phyloP scores from a whole-genome alignment of 495 filamentous ascomycete genomes.

The Extremus antarcticus region DNA sequence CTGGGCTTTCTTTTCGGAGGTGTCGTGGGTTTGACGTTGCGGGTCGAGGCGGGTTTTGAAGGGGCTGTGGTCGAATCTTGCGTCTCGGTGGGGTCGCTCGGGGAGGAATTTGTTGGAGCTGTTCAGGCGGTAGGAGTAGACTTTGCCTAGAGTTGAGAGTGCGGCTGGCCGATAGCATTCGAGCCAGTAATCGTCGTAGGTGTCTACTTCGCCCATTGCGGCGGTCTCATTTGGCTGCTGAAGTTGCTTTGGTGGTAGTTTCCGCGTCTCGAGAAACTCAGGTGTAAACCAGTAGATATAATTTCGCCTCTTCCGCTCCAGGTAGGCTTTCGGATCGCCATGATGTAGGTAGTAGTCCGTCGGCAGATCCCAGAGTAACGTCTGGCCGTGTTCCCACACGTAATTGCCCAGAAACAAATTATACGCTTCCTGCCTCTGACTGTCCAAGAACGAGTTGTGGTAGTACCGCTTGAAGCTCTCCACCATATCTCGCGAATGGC shows the following conservation, averaged over 20 bases:
- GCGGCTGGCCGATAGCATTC: constrained; percentile 88
- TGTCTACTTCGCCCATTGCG: constrained; percentile 34
- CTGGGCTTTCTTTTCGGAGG: constrained; percentile 31
- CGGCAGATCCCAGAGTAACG: constrained; percentile 93
- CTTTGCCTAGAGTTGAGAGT: constrained; percentile 74
- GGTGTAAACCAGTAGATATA: constrained; percentile 87
- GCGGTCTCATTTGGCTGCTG: constrained; percentile 35
- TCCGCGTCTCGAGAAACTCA: constrained; percentile 47
- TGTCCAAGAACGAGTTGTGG: constrained; percentile 95
- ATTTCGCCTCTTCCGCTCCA: constrained; percentile 50
- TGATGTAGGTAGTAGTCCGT: constrained; percentile 98
- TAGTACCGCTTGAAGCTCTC: constrained; percentile 99
- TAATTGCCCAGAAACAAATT: constrained; percentile 98
- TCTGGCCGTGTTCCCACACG: constrained; percentile 78
- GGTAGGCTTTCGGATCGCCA: constrained; percentile 62
- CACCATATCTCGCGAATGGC: constrained; percentile 94
- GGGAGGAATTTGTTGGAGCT: constrained; percentile 73
- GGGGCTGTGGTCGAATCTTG: constrained; percentile 55
- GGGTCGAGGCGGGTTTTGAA: constrained; percentile 46
- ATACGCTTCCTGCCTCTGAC: constrained; percentile 92
- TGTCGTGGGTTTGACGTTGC: constrained; percentile 18
- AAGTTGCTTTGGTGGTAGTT: constrained; percentile 27
- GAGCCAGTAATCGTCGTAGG: constrained; percentile 94
- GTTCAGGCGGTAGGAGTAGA: constrained; percentile 85
- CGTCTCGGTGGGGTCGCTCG: constrained; percentile 45